Base-by-base conservation (phyloP, 345 rosid species). In the Populus alba region DNA sequence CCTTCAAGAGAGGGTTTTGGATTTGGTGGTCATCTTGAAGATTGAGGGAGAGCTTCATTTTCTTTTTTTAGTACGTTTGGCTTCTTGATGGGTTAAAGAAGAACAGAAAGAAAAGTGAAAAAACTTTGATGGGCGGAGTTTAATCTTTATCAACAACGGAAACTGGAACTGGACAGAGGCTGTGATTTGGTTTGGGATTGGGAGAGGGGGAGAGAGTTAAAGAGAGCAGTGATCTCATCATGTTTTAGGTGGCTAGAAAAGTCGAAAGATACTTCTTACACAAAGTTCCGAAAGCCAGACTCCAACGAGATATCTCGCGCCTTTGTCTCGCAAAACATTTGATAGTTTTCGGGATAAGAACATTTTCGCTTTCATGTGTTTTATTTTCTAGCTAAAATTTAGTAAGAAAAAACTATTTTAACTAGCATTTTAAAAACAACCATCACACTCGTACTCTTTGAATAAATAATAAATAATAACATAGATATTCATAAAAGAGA, bases 21-120 rank as follows among this genome's bases (percentile, higher is more conserved):
- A 7, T 27, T 8, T 57, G 37, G 37, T 13, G 11, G 16, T 67
- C 86, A 41, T 86, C 89, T 55, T 77, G 88, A 43, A 89, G 82
- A 67, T 78, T 81, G 66, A 91, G 82, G 39, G 90, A 88, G 69
- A 89, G 80, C 87, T 89, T 89, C 94, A 90, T 90, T 38, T 23
- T 45, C 15, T 38, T 16, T 29, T 61, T 18, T n/a, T 23, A 66
- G 10, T 6, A 16, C 39, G n/a, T 33, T 6, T 35, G n/a, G 39
- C 0, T 66, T 8, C 23, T 16, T 66, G 39, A 66, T 6, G 41
- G 41, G n/a, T 17, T 33, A 31, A 15, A 6, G 9, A 66, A 4
- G 33, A 15, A 11, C 6, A 17, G 7, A 6, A 33, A 15, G 12
- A 1, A 17, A 66, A 22, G 41, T 5, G 69, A 35, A 35, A 66